Percentiles rank a stretch among this genome's conserved stretches.
Evolutionary conservation across 169 alveolate genomes (phyloP).

Genomic region (Theileria sp.): DNA sequence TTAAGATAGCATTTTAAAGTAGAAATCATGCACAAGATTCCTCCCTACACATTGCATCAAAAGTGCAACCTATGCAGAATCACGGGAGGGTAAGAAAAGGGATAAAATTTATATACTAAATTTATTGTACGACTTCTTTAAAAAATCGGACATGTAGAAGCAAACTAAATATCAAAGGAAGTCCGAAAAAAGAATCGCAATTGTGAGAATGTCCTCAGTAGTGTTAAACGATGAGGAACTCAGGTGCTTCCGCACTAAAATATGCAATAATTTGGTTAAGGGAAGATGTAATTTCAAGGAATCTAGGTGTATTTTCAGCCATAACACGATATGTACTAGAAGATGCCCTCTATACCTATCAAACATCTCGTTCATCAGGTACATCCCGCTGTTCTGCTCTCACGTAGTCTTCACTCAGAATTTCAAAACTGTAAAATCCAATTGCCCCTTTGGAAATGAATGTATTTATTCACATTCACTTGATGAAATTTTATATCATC

Average conservation of each 20-base stretch:
- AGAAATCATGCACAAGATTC: not conserved
- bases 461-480: constrained; percentile 86
- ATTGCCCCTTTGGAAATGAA: constrained; percentile 80
- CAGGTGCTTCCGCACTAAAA: constrained; percentile 84
- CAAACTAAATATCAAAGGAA: not conserved
- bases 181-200: not conserved
- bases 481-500: constrained; percentile 87
- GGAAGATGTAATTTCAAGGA: constrained; percentile 76
- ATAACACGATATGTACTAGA: constrained; percentile 80
- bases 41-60: constrained; percentile 27
- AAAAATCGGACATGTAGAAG: not conserved
- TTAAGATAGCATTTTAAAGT: not conserved
- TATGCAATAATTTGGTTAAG: constrained; percentile 72
- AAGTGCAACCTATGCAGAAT: constrained; percentile 30
- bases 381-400: constrained; percentile 81
- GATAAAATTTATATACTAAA: not conserved
- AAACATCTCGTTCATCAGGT: constrained; percentile 75
- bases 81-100: not conserved
- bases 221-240: constrained; percentile 78
- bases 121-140: not conserved
- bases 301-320: constrained; percentile 84
- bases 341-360: constrained; percentile 83
- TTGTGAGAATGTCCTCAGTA: constrained; percentile 24
- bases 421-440: constrained; percentile 65
- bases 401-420: constrained; percentile 73